Conservation (phyloP, 805 yeast species). For the Teunomyces panamensis region DNA sequence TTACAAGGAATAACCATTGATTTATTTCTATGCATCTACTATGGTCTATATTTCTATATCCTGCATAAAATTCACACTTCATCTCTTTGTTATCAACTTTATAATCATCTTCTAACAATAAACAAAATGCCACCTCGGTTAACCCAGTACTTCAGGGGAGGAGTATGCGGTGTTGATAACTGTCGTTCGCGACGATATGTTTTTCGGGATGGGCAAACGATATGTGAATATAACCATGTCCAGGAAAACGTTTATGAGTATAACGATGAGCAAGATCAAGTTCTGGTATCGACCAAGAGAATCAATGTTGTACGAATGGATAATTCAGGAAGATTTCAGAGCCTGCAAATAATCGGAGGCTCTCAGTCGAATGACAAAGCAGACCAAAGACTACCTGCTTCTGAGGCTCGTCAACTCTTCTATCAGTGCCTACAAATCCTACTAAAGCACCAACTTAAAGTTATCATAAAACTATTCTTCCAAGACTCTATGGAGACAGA, state of each 20-base stretch:
- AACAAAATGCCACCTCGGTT: slow-evolving; percentile 10
- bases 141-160: slow-evolving; percentile 61
- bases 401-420: slow-evolving; percentile 42
- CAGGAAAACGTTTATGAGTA: slow-evolving; percentile 74
- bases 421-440: slow-evolving; percentile 49
- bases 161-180: slow-evolving; percentile 85
- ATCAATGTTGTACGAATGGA: slow-evolving; percentile 36
- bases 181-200: slow-evolving; percentile 80
- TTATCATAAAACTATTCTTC: slow-evolving; percentile 13
- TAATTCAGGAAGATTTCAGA: slow-evolving; percentile 8
- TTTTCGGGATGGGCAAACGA: slow-evolving; percentile 68
- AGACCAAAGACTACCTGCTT: slow-evolving; percentile 40
- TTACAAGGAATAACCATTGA: no score
- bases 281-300: slow-evolving; percentile 50
- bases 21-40: no score
- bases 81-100: no score
- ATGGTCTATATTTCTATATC: no score
- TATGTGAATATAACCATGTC: slow-evolving; percentile 91
- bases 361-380: slow-evolving; percentile 5
- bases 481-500: slow-evolving; percentile 8
- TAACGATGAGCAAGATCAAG: slow-evolving; percentile 78
- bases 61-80: no score
- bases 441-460: slow-evolving; percentile 44
- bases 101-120: no score
- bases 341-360: not conserved